Conservation (phyloP, 2,329 filamentous ascomycete genomes). For the Harringtonia aguacate region DNA sequence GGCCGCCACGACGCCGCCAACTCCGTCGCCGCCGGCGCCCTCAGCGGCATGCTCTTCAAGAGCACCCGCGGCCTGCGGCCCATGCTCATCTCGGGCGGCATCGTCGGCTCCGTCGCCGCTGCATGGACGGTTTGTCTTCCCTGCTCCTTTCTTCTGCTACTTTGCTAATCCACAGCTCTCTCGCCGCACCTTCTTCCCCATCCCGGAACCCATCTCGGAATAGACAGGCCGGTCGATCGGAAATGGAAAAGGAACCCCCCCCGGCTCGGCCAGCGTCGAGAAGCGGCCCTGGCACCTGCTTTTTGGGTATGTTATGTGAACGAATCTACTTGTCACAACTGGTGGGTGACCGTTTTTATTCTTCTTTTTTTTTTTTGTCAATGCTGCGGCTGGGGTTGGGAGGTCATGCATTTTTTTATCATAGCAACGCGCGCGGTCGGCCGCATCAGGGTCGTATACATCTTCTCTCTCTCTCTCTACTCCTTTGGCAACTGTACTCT, state of each 20-base stretch:
- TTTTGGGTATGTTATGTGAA: too few species aligned
- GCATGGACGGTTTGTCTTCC: slow-evolving; percentile 71
- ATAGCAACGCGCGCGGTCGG: too few species aligned
- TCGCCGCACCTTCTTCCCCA: slow-evolving; percentile 16
- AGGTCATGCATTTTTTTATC: neutral
- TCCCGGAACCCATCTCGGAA: slow-evolving; percentile 1
- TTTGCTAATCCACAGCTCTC: slow-evolving; percentile 8
- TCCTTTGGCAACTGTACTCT: slow-evolving; percentile 6
- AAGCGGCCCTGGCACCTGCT: too few species aligned
- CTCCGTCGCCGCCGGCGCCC: slow-evolving; percentile 70
- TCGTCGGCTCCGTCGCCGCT: slow-evolving; percentile 78
- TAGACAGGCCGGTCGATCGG: too few species aligned
- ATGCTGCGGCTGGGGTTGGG: too few species aligned
- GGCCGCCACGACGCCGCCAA: slow-evolving; percentile 87
- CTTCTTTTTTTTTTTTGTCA: too few species aligned
- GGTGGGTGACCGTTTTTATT: too few species aligned
- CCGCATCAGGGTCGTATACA: too few species aligned
- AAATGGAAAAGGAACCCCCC: too few species aligned
- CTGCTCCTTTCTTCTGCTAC: neutral
- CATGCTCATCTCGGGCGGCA: slow-evolving; percentile 88
- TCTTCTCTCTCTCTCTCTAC: slow-evolving; percentile 8
- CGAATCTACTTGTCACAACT: too few species aligned
- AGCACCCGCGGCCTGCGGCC: slow-evolving; percentile 81
- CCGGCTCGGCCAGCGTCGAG: too few species aligned
- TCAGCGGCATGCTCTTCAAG: slow-evolving; percentile 95